A percentile compares a stretch with the other conserved stretches of the same genome.
These are phyloP conservation scores for Mariannaea elegans DNA, from an alignment of 2,329 filamentous ascomycete species.

Conservation along the genomic window DNA sequence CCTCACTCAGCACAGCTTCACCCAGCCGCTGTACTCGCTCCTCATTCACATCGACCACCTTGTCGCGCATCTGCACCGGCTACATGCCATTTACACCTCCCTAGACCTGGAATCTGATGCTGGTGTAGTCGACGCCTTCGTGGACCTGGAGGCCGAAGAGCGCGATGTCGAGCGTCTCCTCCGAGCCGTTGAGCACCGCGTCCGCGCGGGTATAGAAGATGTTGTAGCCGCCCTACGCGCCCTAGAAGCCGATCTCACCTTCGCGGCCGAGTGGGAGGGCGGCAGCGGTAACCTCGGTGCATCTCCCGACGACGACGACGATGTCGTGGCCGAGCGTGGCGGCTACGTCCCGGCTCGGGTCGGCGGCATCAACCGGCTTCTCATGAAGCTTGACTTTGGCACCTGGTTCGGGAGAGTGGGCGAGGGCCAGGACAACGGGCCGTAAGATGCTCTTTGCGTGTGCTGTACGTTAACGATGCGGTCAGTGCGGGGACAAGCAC, in stretches of 20 bases:
- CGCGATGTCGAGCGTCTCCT: conserved; percentile 71
- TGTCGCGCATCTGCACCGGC: conserved; percentile 76
- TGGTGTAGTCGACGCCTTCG: conserved; percentile 79
- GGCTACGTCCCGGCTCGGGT: conserved; percentile 75
- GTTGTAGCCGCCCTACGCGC: conserved; percentile 66
- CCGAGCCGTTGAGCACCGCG: conserved; percentile 66
- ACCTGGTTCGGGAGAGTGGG: conserved; percentile 59
- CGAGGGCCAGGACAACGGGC: conserved; percentile 29
- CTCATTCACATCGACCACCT: conserved; percentile 83
- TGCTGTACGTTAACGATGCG: neutral
- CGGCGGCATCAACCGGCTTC: conserved; percentile 81
- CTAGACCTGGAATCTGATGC: conserved; percentile 85
- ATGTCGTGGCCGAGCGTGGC: conserved; percentile 44
- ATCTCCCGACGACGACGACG: conserved; percentile 45
- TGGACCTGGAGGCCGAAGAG: conserved; percentile 78
- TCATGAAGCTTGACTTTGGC: conserved; percentile 89
- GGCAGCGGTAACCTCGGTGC: conserved; percentile 37
- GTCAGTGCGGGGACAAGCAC: conserved; percentile 8
- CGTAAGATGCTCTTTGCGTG: conserved; percentile 1
- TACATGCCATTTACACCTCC: conserved; percentile 79
- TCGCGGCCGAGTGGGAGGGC: conserved; percentile 56
- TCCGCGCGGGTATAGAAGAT: conserved; percentile 74
- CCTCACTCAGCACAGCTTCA: conserved; percentile 70
- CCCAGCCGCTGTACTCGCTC: conserved; percentile 70
- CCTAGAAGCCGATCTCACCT: conserved; percentile 55